Evolutionary conservation across 768 basidiomycete species (phyloP).

Genomic region (Podaxis pistillaris): DNA sequence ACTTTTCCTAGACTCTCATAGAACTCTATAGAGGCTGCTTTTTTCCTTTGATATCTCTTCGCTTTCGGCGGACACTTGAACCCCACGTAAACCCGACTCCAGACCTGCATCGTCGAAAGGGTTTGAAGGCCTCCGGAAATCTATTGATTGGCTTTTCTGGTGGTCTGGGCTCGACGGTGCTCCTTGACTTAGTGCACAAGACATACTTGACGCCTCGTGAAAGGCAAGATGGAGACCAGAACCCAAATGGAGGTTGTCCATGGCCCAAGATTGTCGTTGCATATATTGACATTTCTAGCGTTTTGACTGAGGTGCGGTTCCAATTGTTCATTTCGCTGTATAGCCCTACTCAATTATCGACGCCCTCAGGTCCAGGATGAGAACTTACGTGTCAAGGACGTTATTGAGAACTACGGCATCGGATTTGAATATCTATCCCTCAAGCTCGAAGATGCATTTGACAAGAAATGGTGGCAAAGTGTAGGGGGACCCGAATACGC

Average conservation of each 20-base stretch:
- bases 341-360: conserved; percentile 16
- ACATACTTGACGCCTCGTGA: conserved; percentile 47
- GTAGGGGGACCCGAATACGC: conserved; percentile 33
- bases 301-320: conserved; percentile 56
- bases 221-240: conserved; percentile 46
- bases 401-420: conserved; percentile 24
- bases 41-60: conserved; percentile 54
- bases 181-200: conserved; percentile 65
- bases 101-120: conserved; percentile 38
- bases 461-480: conserved; percentile 60
- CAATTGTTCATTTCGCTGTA: not conserved
- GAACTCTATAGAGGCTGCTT: conserved; percentile 47
- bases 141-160: conserved; percentile 76
- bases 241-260: conserved; percentile 50
- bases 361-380: conserved; percentile 49
- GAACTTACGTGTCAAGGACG: conserved; percentile 45
- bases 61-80: conserved; percentile 66
- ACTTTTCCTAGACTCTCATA: not conserved
- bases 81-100: conserved; percentile 49
- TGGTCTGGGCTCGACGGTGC: conserved; percentile 70
- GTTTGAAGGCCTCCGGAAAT: conserved; percentile 65
- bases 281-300: conserved; percentile 63
- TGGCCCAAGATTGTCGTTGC: conserved; percentile 11
- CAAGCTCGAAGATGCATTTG: conserved; percentile 75
- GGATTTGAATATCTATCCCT: conserved; percentile 58